A percentile compares a stretch with the other conserved stretches of the same genome.
These are phyloP conservation scores for Xanthoconium separans DNA, from an alignment of 1,284 basidiomycete genomes.

Conservation along the genomic window DNA sequence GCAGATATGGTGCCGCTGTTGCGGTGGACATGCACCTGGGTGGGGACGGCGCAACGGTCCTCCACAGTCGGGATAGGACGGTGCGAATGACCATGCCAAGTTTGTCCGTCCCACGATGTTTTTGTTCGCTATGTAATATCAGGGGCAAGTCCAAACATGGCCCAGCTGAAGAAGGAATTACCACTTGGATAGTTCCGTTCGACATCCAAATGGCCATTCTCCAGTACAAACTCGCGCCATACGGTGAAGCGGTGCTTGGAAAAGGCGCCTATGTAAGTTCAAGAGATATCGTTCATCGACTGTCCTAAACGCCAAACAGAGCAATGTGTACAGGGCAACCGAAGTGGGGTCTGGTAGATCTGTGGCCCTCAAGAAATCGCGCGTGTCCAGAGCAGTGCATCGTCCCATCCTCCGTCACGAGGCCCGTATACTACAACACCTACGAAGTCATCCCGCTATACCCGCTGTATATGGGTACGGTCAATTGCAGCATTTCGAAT, in stretches of 20 bases:
- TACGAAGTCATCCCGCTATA: neutral
- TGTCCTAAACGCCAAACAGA: neutral
- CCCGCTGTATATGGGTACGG: neutral
- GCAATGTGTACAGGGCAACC: conserved; percentile 1
- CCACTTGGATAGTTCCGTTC: too few species aligned
- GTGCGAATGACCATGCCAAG: too few species aligned
- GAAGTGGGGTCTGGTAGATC: neutral
- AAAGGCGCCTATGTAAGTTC: conserved; percentile 1
- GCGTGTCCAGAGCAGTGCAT: neutral
- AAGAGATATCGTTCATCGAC: neutral
- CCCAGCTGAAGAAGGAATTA: too few species aligned
- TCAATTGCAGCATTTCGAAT: conserved; percentile 1
- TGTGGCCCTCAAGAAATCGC: conserved; percentile 2
- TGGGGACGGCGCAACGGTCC: conserved; percentile 8
- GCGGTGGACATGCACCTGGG: conserved; percentile 35
- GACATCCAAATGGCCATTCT: neutral
- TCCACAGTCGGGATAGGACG: conserved; percentile 11
- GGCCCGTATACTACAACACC: neutral
- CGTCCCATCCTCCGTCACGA: neutral
- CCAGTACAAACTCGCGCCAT: conserved; percentile 2
- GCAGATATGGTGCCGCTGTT: conserved; percentile 43
- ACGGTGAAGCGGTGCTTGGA: neutral
- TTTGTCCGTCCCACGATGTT: neutral
- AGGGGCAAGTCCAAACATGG: too few species aligned
- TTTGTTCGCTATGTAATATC: too few species aligned